A percentile compares a stretch with the other conserved stretches of the same genome.
Evolutionary conservation across 2,329 filamentous ascomycete genomes (phyloP).

Genomic region (Diaporthe sp.): DNA sequence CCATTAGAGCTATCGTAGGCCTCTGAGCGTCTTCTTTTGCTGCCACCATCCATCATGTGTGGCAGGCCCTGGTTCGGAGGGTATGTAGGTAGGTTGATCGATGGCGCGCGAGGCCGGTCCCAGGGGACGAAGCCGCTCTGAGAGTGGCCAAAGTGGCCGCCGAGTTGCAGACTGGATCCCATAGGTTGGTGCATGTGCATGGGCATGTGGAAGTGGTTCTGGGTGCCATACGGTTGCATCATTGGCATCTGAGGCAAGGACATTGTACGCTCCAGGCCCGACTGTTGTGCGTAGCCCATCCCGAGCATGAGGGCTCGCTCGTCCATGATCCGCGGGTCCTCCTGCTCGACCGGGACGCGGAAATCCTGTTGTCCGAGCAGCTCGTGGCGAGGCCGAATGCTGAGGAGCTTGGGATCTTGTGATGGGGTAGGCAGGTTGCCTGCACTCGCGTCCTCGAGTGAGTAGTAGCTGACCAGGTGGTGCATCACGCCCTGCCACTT

Average conservation of each 20-base stretch:
- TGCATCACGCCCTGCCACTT: slow-evolving; percentile 79
- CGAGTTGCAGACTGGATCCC: slow-evolving; percentile 16
- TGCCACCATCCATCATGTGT: slow-evolving; percentile 24
- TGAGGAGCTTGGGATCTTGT: slow-evolving; percentile 59
- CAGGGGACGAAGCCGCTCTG: slow-evolving; percentile 18
- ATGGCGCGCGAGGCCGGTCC: slow-evolving; percentile 25
- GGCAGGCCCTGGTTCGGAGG: neutral
- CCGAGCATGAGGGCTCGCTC: slow-evolving; percentile 32
- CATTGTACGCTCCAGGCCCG: slow-evolving; percentile 27
- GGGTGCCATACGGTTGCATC: slow-evolving; percentile 27
- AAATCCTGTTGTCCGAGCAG: slow-evolving; percentile 74
- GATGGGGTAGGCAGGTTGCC: slow-evolving; percentile 68
- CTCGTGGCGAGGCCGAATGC: slow-evolving; percentile 65
- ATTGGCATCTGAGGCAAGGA: slow-evolving; percentile 31
- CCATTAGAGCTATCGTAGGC: slow-evolving; percentile 23
- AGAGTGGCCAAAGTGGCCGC: slow-evolving; percentile 19
- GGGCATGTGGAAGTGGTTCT: slow-evolving; percentile 29
- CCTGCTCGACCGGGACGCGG: slow-evolving; percentile 71
- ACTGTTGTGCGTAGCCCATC: slow-evolving; percentile 25
- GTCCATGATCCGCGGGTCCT: slow-evolving; percentile 50
- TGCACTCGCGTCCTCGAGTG: slow-evolving; percentile 78
- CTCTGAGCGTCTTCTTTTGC: slow-evolving; percentile 31
- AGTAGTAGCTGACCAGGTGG: slow-evolving; percentile 92
- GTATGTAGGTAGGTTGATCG: slow-evolving; percentile 26
- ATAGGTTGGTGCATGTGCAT: slow-evolving; percentile 23